Evolutionary conservation across 2,329 filamentous ascomycete genomes (phyloP), one percentile per base, ranked within the genome.

Genomic region (Arachnopeziza araneosa): DNA sequence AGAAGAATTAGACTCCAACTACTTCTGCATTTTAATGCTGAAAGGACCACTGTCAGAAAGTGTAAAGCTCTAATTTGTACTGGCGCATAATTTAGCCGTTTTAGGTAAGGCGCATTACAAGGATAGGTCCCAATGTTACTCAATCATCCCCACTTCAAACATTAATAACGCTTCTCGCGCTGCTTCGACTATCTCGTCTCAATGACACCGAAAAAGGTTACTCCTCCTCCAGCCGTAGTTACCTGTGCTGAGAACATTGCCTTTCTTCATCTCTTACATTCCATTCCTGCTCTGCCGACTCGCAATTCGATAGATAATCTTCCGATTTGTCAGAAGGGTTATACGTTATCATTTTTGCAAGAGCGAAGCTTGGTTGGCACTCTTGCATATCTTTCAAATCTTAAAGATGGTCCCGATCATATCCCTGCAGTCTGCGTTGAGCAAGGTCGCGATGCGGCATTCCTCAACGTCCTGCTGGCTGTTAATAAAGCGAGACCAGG

Each of bases 191-290:
- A 4, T 44, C 36, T 44, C 17, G 36, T 12, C 17, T n/a, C n/a
- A n/a, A n/a, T n/a, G n/a, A n/a, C 36, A 44, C 56, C 57, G 50
- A 51, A 56, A 56, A 23, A 56, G 30, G 56, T 50, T 44, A 56
- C 49, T 59, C 51, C 36, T 57, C 50, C 50, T 57, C 22, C 57
- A 36, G 53, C 26, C 54, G 50, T 52, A 55, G 53, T 57, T 19
- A 59, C 24, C 53, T 60, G 58, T 24, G 58, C 60, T 50, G 60
- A 59, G 54, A 59, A 59, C 52, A 62, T 62, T 56, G 56, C 56
- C 50, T 52, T 62, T 56, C 58, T 59, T 52, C 50, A 59, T 59
- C 56, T 62, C 57, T 54, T 59, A 53, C 60, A 61, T 58, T 61
- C 51, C 32, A 56, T 61, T 30, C 59, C 59, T 58, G 56, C n/a